These are phyloP conservation scores for Quercus ilex DNA, from an alignment of 306 rosid species.

Conservation along the genomic window DNA sequence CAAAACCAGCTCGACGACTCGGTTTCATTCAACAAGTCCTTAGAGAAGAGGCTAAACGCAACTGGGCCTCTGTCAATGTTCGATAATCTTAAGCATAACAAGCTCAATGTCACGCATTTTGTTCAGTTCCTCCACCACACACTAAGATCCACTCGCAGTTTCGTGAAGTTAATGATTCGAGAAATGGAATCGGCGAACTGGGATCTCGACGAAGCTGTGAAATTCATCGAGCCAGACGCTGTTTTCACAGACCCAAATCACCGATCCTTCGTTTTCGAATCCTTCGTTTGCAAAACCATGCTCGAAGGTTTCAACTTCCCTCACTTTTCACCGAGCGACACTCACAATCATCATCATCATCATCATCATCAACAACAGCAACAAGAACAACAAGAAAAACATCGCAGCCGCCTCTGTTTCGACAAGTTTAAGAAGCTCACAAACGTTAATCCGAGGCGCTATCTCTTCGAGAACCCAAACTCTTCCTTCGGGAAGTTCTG, in stretches of 20 bases:
- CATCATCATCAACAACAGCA: too few relatives aligned
- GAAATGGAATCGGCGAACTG: slow-evolving; percentile 89
- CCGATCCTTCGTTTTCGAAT: slow-evolving; percentile 62
- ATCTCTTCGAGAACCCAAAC: slow-evolving; percentile 49
- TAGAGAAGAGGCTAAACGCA: slow-evolving; percentile 57
- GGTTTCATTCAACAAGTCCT: slow-evolving; percentile 32
- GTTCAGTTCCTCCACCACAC: slow-evolving; percentile 53
- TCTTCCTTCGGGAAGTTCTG: slow-evolving; percentile 53
- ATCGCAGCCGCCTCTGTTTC: slow-evolving; percentile 34
- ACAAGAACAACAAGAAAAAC: not conserved
- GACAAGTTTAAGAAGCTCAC: slow-evolving; percentile 59
- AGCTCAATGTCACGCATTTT: slow-evolving; percentile 51
- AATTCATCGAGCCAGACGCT: slow-evolving; percentile 63
- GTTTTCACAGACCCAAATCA: slow-evolving; percentile 48
- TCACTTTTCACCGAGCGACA: slow-evolving; percentile 37
- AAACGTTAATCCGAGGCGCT: slow-evolving; percentile 38
- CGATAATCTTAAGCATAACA: slow-evolving; percentile 38
- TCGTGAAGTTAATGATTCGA: slow-evolving; percentile 56
- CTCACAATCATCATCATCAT: too few relatives aligned
- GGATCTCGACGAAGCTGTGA: slow-evolving; percentile 73
- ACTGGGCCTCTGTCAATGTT: slow-evolving; percentile 64
- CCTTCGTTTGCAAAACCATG: slow-evolving; percentile 67
- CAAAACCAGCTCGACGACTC: slow-evolving; percentile 37
- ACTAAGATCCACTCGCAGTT: slow-evolving; percentile 45
- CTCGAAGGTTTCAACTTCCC: slow-evolving; percentile 69